Percentiles rank a stretch among this genome's conserved stretches.
Conservation (phyloP, 2,329 filamentous ascomycete species). For the Ophiostoma triangulosporum region DNA sequence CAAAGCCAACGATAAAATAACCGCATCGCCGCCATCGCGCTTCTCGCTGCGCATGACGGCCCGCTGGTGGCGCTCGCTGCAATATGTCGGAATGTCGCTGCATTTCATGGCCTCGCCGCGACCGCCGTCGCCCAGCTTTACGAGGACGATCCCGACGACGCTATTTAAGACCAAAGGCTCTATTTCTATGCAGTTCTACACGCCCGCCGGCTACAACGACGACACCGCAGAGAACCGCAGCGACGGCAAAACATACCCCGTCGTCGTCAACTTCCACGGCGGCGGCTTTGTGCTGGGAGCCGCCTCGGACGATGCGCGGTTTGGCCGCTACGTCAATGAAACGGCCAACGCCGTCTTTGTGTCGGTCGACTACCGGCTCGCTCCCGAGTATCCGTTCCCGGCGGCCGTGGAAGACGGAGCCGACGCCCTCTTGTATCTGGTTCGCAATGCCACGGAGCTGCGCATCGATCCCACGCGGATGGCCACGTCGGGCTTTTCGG, state of each 20-base stretch:
- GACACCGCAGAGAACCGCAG: conserved; percentile 4
- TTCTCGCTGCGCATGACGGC: conserved; percentile 51
- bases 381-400: conserved; percentile 51
- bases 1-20: not conserved
- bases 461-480: conserved; percentile 42
- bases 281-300: conserved; percentile 53
- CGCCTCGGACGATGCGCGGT: conserved; percentile 49
- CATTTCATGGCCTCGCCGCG: conserved; percentile 48
- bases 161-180: conserved; percentile 18
- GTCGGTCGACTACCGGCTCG: conserved; percentile 54
- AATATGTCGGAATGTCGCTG: conserved; percentile 55
- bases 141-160: conserved; percentile 36
- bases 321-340: conserved; percentile 39
- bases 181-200: conserved; percentile 30
- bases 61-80: conserved; percentile 51
- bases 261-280: conserved; percentile 53
- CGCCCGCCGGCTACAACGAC: conserved; percentile 24
- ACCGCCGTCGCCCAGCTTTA: conserved; percentile 47
- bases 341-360: conserved; percentile 41
- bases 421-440: conserved; percentile 49
- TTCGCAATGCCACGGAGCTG: conserved; percentile 40
- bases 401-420: conserved; percentile 52
- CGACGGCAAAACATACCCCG: conserved; percentile 24
- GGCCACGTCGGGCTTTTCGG: conserved; percentile 50
- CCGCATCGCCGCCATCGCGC: conserved; percentile 25